These are phyloP conservation scores for Haberlea rhodopensis DNA, from an alignment of 257 asterid species.

Conservation along the genomic window DNA sequence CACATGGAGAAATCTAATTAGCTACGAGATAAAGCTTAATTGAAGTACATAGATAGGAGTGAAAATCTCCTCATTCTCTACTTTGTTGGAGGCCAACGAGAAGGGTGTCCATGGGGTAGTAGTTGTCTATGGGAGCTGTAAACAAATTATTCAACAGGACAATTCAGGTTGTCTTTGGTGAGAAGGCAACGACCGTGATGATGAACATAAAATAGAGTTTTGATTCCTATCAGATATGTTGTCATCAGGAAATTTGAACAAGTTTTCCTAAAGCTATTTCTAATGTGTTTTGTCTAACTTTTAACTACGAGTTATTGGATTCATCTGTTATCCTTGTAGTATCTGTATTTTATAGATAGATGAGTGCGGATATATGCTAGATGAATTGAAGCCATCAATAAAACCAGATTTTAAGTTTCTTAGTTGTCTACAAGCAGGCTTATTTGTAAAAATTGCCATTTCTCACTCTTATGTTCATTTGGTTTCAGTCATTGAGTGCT, in stretches of 20 bases:
- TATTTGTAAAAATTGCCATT: background rate
- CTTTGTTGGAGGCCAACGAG: slow-evolving; percentile 7
- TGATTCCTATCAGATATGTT: background rate
- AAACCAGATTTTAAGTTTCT: slow-evolving; percentile 15
- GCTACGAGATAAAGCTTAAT: slow-evolving; percentile 3
- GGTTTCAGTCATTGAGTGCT: slow-evolving; percentile 71
- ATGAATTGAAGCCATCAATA: background rate
- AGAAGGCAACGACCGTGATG: too few relatives aligned
- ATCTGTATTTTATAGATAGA: too few relatives aligned
- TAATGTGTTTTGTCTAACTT: slow-evolving; percentile 1
- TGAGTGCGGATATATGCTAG: slow-evolving; percentile 6
- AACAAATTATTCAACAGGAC: slow-evolving; percentile 3
- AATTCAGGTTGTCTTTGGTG: too few relatives aligned
- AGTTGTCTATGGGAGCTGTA: slow-evolving; percentile 3
- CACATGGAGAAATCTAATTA: background rate
- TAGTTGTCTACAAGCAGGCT: slow-evolving; percentile 17
- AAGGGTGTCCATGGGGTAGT: slow-evolving; percentile 18
- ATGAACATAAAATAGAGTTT: background rate
- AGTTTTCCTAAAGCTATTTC: background rate
- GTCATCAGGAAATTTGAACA: slow-evolving; percentile 2
- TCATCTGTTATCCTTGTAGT: slow-evolving; percentile 6
- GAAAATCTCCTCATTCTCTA: slow-evolving; percentile 10
- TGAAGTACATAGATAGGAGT: slow-evolving; percentile 16
- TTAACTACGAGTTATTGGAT: slow-evolving; percentile 8
- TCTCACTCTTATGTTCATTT: slow-evolving; percentile 17